A percentile compares a stretch with the other conserved stretches of the same genome.
Evolutionary conservation across 495 filamentous ascomycete species (phyloP).

Genomic region (Aspergillus sclerotiicarbonarius): DNA sequence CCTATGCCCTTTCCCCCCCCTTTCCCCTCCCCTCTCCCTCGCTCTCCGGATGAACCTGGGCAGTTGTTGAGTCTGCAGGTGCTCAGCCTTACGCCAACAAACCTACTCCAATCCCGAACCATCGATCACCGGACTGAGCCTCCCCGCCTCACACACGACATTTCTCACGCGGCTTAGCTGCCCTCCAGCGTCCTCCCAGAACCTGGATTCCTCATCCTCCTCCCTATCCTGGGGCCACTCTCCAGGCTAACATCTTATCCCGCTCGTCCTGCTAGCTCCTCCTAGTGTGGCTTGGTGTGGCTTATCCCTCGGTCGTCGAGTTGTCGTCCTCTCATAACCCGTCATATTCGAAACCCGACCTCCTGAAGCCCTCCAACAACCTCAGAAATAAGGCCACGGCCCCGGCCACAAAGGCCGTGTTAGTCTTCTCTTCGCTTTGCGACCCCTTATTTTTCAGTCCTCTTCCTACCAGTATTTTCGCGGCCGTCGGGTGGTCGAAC

Average conservation of each 20-base stretch:
- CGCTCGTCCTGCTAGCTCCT: slow-evolving; percentile 1
- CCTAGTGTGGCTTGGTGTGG: slow-evolving; percentile 11
- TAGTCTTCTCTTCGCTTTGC: slow-evolving; percentile 3
- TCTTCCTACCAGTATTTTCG: background rate
- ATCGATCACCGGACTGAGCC: slow-evolving; percentile 20
- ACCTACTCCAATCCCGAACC: slow-evolving; percentile 3
- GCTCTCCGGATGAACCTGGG: background rate
- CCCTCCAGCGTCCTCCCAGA: slow-evolving; percentile 9
- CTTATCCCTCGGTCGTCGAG: slow-evolving; percentile 13
- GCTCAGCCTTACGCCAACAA: slow-evolving; percentile 22
- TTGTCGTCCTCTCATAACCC: slow-evolving; percentile 4
- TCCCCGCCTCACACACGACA: slow-evolving; percentile 20
- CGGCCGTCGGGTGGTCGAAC: slow-evolving; percentile 37
- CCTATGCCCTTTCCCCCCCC: background rate
- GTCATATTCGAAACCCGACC: slow-evolving; percentile 13
- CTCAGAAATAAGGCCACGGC: background rate
- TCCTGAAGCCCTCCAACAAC: slow-evolving; percentile 16
- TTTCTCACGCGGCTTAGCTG: slow-evolving; percentile 24
- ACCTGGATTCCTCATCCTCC: slow-evolving; percentile 1
- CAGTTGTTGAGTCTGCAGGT: slow-evolving; percentile 15
- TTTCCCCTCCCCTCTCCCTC: slow-evolving; percentile 3
- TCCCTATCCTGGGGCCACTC: slow-evolving; percentile 7
- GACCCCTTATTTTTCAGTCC: background rate
- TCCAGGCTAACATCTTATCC: slow-evolving; percentile 1
- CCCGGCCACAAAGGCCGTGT: slow-evolving; percentile 2